Evolutionary conservation across 2,329 filamentous ascomycete genomes (phyloP).

Genomic region (Sporothrix inflata): DNA sequence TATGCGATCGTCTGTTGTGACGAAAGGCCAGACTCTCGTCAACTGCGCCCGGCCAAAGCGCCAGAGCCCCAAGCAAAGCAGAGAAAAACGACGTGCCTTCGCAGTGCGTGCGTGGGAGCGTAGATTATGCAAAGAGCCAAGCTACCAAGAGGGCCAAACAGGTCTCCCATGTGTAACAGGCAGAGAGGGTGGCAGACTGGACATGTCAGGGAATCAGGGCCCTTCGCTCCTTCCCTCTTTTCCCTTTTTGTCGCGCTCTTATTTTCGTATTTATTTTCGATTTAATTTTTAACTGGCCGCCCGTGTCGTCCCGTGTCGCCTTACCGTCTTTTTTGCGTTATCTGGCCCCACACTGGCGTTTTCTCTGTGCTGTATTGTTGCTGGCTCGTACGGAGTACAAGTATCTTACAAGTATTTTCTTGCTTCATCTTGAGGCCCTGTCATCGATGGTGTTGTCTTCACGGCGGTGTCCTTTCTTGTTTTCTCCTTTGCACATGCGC

Average conservation of each 20-base stretch:
- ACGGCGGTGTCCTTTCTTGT: neutral
- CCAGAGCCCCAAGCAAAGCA: too few species aligned
- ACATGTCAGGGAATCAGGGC: neutral
- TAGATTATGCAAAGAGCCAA: neutral
- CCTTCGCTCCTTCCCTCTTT: neutral
- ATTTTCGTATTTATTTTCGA: slow-evolving; percentile 19
- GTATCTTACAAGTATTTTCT: too few species aligned
- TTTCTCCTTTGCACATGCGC: neutral
- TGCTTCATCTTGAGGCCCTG: neutral
- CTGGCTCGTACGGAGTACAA: too few species aligned
- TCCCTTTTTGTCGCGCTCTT: neutral
- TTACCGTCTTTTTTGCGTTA: slow-evolving; percentile 30
- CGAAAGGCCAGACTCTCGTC: neutral
- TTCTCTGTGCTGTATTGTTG: neutral
- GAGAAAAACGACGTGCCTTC: neutral
- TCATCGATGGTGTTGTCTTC: neutral
- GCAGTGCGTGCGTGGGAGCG: neutral
- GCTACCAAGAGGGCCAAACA: neutral
- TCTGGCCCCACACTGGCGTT: slow-evolving; percentile 27
- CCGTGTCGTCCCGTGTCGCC: slow-evolving; percentile 23
- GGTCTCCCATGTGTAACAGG: neutral
- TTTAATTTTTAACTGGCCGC: neutral
- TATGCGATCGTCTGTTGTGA: neutral
- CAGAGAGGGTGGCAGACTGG: neutral
- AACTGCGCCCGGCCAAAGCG: neutral